These are phyloP conservation scores for Spatholobus suberectus DNA, from an alignment of 306 rosid genomes.

Conservation along the genomic window DNA sequence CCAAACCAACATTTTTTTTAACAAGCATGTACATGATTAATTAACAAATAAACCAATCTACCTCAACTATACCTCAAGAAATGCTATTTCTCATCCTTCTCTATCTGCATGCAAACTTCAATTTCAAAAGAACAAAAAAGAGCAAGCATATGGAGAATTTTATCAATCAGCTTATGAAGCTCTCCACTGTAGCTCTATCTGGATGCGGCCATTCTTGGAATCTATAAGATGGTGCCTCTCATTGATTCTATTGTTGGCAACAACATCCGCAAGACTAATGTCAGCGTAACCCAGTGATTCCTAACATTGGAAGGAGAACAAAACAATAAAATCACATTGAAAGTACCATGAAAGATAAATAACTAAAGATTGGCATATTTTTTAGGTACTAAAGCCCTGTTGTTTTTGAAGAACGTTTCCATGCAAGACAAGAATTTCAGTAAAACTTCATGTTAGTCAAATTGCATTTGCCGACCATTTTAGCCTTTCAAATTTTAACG, in stretches of 20 bases:
- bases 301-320: slow-evolving; percentile 34
- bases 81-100: neutral
- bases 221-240: slow-evolving; percentile 89
- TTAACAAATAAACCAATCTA: slow-evolving; percentile 18
- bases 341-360: neutral
- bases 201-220: slow-evolving; percentile 88
- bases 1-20: slow-evolving; percentile 19
- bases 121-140: neutral
- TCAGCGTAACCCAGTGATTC: slow-evolving; percentile 82
- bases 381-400: neutral
- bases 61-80: slow-evolving; percentile 6
- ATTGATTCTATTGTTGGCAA: slow-evolving; percentile 77
- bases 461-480: no score
- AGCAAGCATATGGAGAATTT: neutral
- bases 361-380: neutral
- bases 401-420: neutral
- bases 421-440: neutral
- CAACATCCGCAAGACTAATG: slow-evolving; percentile 72
- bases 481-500: neutral
- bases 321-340: neutral
- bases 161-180: slow-evolving; percentile 42
- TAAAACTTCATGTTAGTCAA: neutral
- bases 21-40: slow-evolving; percentile 34
- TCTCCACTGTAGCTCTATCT: slow-evolving; percentile 91
- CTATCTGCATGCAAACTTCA: neutral